phyloP scores from a whole-genome alignment of 164 flowering plant genomes.

The Stephania japonica region DNA sequence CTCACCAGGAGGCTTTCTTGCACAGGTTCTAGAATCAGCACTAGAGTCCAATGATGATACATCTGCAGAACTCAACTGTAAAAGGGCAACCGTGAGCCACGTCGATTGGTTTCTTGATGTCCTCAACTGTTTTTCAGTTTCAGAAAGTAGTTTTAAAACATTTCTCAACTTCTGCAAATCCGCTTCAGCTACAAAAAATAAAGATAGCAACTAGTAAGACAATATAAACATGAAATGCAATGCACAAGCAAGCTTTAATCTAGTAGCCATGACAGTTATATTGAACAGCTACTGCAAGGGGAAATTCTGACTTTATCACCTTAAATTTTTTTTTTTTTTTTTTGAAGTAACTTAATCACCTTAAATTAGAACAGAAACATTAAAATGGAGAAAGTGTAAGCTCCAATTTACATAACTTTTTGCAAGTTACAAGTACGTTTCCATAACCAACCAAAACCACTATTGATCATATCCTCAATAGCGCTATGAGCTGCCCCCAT shows the following conservation, averaged over 20 bases:
- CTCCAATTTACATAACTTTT: background rate
- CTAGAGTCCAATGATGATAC: slow-evolving; percentile 32
- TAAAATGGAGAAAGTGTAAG: background rate
- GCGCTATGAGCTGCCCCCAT: too few relatives aligned
- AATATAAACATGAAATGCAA: background rate
- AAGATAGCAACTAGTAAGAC: slow-evolving; percentile 1
- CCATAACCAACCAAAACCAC: background rate
- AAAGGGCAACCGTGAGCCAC: slow-evolving; percentile 91
- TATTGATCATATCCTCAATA: too few relatives aligned
- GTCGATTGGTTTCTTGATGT: slow-evolving; percentile 75
- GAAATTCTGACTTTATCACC: background rate
- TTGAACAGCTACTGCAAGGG: background rate
- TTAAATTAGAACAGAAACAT: background rate
- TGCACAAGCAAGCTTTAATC: background rate
- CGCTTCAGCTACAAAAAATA: slow-evolving; percentile 50
- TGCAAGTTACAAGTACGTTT: background rate
- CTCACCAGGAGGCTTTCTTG: slow-evolving; percentile 44
- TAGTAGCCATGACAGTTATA: background rate
- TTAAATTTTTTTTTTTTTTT: too few relatives aligned
- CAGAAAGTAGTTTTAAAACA: slow-evolving; percentile 78
- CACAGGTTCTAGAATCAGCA: slow-evolving; percentile 33
- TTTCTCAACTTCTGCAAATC: slow-evolving; percentile 64
- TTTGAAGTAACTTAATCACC: too few relatives aligned
- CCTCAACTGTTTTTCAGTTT: slow-evolving; percentile 83
- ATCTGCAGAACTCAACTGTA: slow-evolving; percentile 66